phyloP scores from a whole-genome alignment of 2,329 filamentous ascomycete species.

The Pseudocercospora pini-densiflorae region DNA sequence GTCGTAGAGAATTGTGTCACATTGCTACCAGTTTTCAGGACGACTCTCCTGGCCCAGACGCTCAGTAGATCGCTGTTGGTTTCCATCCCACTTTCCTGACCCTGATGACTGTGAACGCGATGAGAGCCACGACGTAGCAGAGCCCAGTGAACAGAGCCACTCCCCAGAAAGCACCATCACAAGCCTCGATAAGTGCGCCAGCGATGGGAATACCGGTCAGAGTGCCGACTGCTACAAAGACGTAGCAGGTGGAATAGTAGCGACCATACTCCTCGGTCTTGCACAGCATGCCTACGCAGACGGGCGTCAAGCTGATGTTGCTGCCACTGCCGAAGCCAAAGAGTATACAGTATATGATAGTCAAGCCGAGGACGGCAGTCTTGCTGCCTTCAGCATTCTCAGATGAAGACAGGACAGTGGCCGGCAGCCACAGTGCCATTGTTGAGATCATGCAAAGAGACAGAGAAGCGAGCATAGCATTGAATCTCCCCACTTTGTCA shows the following conservation, averaged over 20 bases:
- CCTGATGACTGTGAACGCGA: slow-evolving; percentile 40
- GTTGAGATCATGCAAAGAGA: slow-evolving; percentile 68
- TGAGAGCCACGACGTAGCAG: slow-evolving; percentile 29
- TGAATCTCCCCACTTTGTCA: slow-evolving; percentile 83
- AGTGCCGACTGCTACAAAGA: slow-evolving; percentile 32
- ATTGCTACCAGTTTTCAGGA: background rate
- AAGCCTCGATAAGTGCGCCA: slow-evolving; percentile 33
- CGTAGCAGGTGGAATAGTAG: slow-evolving; percentile 44
- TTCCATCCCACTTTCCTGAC: slow-evolving; percentile 48
- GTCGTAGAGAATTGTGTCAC: too few species aligned
- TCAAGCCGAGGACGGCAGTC: slow-evolving; percentile 33
- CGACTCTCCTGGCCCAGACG: background rate
- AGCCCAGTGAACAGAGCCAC: slow-evolving; percentile 35
- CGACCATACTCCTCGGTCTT: slow-evolving; percentile 46
- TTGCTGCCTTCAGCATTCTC: slow-evolving; percentile 28
- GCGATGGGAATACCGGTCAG: slow-evolving; percentile 41
- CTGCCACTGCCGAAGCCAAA: slow-evolving; percentile 45
- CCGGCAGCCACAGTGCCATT: slow-evolving; percentile 77
- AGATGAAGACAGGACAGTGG: slow-evolving; percentile 45
- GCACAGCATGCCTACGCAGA: slow-evolving; percentile 55
- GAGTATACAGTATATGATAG: slow-evolving; percentile 37
- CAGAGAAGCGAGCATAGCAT: slow-evolving; percentile 75
- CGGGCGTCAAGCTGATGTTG: slow-evolving; percentile 44
- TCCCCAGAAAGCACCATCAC: slow-evolving; percentile 37
- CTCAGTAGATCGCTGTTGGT: slow-evolving; percentile 27